Conservation (phyloP, 768 basidiomycete genomes). For the Antrodiella citrinella region DNA sequence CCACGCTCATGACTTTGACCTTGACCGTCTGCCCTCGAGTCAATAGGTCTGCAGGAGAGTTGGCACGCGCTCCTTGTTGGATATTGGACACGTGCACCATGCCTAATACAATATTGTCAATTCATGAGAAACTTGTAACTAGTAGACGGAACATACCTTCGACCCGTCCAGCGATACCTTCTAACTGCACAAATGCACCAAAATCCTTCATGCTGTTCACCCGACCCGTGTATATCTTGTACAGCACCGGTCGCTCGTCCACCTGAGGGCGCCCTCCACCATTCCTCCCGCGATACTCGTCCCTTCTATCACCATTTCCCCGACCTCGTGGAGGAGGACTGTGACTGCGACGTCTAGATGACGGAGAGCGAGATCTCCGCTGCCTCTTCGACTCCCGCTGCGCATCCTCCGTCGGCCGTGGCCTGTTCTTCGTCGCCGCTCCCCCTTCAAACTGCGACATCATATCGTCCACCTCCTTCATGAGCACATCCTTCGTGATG, state of each 20-base stretch:
- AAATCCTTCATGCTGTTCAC: constrained; percentile 88
- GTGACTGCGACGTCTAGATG: constrained; percentile 39
- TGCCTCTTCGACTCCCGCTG: constrained; percentile 48
- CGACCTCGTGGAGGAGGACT: constrained; percentile 52
- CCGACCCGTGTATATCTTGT: constrained; percentile 90
- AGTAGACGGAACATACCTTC: constrained; percentile 66
- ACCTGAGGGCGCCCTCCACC: constrained; percentile 32
- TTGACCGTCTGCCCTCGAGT: constrained; percentile 81
- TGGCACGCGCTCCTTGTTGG: constrained; percentile 75
- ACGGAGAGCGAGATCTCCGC: constrained; percentile 38
- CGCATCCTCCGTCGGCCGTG: constrained; percentile 33
- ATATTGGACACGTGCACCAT: constrained; percentile 96
- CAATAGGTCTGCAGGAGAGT: constrained; percentile 81
- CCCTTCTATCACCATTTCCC: constrained; percentile 33
- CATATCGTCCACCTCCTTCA: constrained; percentile 86
- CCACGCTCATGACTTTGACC: constrained; percentile 94
- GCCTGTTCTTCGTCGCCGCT: constrained; percentile 54
- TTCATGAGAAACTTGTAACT: constrained; percentile 3
- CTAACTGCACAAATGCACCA: constrained; percentile 87
- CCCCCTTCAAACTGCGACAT: constrained; percentile 69
- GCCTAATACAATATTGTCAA: constrained; percentile 48
- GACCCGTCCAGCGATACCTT: constrained; percentile 75
- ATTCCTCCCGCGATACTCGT: constrained; percentile 30
- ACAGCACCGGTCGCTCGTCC: constrained; percentile 82
- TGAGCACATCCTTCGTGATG: constrained; percentile 67